Evolutionary conservation across 2,329 filamentous ascomycete genomes (phyloP).

Genomic region (Dryadomyces quercus-mongolicae): DNA sequence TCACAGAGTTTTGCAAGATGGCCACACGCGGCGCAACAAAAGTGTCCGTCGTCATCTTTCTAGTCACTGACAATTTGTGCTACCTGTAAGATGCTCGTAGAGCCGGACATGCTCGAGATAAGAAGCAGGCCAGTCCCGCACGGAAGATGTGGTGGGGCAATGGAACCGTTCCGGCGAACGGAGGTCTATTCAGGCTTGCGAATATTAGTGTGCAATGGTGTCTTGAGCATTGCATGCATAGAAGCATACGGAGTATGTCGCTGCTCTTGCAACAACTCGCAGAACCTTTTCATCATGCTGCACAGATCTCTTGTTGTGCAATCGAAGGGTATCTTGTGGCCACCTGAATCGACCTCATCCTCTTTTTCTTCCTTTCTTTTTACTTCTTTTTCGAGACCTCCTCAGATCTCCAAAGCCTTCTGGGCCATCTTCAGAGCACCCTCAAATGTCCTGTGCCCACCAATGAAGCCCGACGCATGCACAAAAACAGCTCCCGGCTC

Average conservation of each 20-base stretch:
- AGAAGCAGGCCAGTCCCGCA: no score
- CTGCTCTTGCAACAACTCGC: no score
- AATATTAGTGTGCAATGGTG: no score
- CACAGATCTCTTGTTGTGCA: not conserved
- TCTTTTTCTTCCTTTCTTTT: not conserved
- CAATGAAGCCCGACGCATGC: slow-evolving; percentile 91
- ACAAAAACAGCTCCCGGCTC: slow-evolving; percentile 77
- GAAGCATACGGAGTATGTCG: no score
- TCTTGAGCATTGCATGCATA: no score
- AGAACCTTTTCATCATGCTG: not conserved
- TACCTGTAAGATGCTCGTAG: no score
- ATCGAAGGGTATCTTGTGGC: no score
- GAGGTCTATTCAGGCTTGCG: no score
- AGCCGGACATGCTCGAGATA: no score
- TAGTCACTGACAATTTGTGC: no score
- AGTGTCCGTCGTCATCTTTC: not conserved
- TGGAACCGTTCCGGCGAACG: no score
- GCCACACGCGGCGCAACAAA: not conserved
- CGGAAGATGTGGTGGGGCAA: no score
- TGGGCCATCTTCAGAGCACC: slow-evolving; percentile 77
- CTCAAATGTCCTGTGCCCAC: slow-evolving; percentile 84
- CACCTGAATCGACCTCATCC: not conserved
- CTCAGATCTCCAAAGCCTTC: slow-evolving; percentile 48
- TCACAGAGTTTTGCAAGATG: not conserved
- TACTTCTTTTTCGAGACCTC: not conserved